A percentile compares a stretch with the other conserved stretches of the same genome.
phyloP scores from a whole-genome alignment of 148 eudicot genomes.

The Persicaria tinctoria region DNA sequence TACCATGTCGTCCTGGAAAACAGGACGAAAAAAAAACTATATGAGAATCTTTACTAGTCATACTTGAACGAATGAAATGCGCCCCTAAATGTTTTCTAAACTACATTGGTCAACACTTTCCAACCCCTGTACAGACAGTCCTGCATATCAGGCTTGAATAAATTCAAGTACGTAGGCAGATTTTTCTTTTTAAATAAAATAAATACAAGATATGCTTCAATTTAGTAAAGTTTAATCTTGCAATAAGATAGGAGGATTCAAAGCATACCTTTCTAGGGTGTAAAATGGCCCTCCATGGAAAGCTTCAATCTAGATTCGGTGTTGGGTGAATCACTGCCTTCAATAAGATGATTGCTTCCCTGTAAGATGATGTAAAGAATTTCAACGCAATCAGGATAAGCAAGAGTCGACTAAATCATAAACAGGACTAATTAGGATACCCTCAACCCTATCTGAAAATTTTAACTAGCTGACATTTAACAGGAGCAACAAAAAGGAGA shows the following conservation, averaged over 20 bases:
- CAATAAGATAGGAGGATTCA: background rate
- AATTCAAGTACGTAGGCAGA: no score
- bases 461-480: background rate
- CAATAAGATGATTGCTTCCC: background rate
- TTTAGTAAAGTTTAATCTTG: background rate
- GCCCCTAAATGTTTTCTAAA: no score
- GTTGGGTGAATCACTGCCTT: constrained; percentile 9
- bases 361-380: background rate
- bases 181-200: background rate
- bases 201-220: background rate
- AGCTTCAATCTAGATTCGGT: constrained; percentile 7
- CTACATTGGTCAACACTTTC: background rate
- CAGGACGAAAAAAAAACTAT: background rate
- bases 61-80: no score
- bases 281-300: background rate
- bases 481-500: background rate
- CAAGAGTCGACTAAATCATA: background rate
- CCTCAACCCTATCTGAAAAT: background rate
- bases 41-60: no score
- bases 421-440: background rate
- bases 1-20: background rate
- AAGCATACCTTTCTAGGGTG: background rate
- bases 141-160: no score
- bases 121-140: background rate
- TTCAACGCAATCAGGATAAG: background rate